A percentile compares a stretch with the other conserved stretches of the same genome.
Conservation (phyloP, 2,329 filamentous ascomycete species). For the Beauveria caledonica region DNA sequence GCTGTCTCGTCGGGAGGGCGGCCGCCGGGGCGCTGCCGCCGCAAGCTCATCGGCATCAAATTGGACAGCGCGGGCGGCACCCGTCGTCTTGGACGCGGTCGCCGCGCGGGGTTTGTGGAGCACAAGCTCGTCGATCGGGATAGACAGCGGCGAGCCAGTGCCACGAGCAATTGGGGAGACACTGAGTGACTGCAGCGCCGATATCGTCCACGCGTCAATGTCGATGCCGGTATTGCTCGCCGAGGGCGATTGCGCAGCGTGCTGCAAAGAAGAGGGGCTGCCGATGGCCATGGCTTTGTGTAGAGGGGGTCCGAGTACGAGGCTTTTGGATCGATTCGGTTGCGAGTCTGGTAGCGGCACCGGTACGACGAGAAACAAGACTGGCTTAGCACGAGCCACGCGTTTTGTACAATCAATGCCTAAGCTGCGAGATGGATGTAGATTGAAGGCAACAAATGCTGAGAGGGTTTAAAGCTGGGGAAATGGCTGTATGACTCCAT, state of each 20-base stretch:
- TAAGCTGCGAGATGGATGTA: not conserved
- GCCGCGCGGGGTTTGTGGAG: not conserved
- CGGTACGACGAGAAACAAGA: not conserved
- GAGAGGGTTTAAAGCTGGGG: not conserved
- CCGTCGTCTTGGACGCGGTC: slow-evolving; percentile 13
- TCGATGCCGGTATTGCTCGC: slow-evolving; percentile 33
- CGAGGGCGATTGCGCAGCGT: slow-evolving; percentile 16
- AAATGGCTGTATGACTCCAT: slow-evolving; percentile 4
- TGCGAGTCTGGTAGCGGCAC: not conserved
- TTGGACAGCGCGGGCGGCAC: slow-evolving; percentile 13
- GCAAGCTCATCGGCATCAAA: slow-evolving; percentile 20
- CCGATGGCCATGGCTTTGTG: slow-evolving; percentile 40
- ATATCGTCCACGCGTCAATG: slow-evolving; percentile 60
- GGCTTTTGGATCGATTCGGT: not conserved
- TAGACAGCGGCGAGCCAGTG: slow-evolving; percentile 57
- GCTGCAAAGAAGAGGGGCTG: slow-evolving; percentile 42
- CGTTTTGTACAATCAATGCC: not conserved
- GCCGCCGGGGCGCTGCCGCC: slow-evolving; percentile 29
- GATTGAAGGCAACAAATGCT: not conserved
- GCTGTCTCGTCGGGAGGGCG: slow-evolving; percentile 45
- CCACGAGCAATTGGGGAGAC: slow-evolving; percentile 50
- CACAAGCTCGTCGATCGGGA: slow-evolving; percentile 59
- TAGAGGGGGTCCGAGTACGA: not conserved
- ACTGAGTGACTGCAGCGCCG: slow-evolving; percentile 46
- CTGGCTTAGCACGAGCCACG: not conserved